Percentiles rank a stretch among this genome's conserved stretches.
Evolutionary conservation across 2,329 filamentous ascomycete species (phyloP).

Genomic region (Sporothrix pallida): DNA sequence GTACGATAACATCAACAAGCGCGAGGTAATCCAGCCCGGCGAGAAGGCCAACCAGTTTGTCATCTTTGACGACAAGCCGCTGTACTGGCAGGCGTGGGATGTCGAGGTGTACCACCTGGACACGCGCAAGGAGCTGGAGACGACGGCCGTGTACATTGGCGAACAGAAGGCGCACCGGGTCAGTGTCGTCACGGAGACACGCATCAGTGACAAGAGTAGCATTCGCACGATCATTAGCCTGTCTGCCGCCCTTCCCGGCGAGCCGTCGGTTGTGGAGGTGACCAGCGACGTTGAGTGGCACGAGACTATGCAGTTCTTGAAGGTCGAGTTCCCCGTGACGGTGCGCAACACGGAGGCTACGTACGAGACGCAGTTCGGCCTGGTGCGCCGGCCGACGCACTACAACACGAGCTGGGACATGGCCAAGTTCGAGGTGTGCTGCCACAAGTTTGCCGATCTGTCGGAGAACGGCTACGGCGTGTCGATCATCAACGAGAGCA

Average conservation of each 20-base stretch:
- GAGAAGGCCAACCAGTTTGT: slow-evolving; percentile 89
- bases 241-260: slow-evolving; percentile 67
- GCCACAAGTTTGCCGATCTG: slow-evolving; percentile 75
- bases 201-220: slow-evolving; percentile 85
- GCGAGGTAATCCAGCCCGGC: slow-evolving; percentile 76
- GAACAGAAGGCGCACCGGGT: slow-evolving; percentile 77
- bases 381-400: slow-evolving; percentile 88
- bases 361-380: slow-evolving; percentile 94
- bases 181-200: slow-evolving; percentile 81
- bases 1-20: slow-evolving; percentile 72
- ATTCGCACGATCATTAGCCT: slow-evolving; percentile 86
- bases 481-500: slow-evolving; percentile 71
- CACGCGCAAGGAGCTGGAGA: slow-evolving; percentile 76
- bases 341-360: slow-evolving; percentile 88
- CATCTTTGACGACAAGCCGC: slow-evolving; percentile 94
- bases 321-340: slow-evolving; percentile 96
- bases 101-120: slow-evolving; percentile 96
- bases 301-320: slow-evolving; percentile 96
- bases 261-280: slow-evolving; percentile 75
- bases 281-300: slow-evolving; percentile 93
- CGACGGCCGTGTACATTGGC: slow-evolving; percentile 70
- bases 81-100: slow-evolving; percentile 98
- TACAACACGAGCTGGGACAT: slow-evolving; percentile 94
- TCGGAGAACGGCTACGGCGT: slow-evolving; percentile 73
- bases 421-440: slow-evolving; percentile 81